Conservation (phyloP, 2,329 filamentous ascomycete genomes). For the Trichothecium roseum region DNA sequence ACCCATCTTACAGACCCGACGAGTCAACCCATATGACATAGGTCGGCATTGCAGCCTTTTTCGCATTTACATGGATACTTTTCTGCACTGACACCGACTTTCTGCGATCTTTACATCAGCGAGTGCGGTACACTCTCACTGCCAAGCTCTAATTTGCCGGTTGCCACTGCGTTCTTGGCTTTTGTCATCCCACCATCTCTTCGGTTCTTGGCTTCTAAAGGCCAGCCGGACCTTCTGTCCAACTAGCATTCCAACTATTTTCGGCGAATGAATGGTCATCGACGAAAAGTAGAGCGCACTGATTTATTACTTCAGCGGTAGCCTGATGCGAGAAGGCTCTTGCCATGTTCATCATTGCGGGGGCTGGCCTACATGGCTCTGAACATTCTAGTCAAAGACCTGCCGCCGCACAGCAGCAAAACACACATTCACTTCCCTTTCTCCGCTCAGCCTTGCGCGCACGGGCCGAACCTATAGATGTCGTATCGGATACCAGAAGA, state of each 20-base stretch:
- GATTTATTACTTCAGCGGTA: neutral
- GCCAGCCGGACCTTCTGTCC: neutral
- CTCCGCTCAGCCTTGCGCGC: constrained; percentile 23
- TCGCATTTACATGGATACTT: too few relatives aligned
- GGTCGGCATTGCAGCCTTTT: too few relatives aligned
- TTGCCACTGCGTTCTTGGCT: neutral
- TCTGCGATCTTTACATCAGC: too few relatives aligned
- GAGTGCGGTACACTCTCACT: too few relatives aligned
- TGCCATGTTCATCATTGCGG: constrained; percentile 48
- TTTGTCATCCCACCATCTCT: too few relatives aligned
- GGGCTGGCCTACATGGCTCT: constrained; percentile 49
- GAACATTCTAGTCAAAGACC: constrained; percentile 37
- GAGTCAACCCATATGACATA: too few relatives aligned
- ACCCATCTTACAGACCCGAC: too few relatives aligned
- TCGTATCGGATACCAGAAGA: too few relatives aligned
- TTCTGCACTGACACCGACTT: too few relatives aligned
- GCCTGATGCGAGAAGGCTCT: neutral
- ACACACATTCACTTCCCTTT: constrained; percentile 25
- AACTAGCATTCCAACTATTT: neutral
- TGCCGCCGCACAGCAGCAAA: constrained; percentile 19
- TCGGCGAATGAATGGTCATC: too few relatives aligned
- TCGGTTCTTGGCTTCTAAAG: neutral
- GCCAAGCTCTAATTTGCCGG: neutral
- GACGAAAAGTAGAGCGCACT: too few relatives aligned
- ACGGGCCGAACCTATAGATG: neutral